These are phyloP conservation scores for Nemania diffusa DNA, from an alignment of 2,329 filamentous ascomycete genomes.

Conservation along the genomic window DNA sequence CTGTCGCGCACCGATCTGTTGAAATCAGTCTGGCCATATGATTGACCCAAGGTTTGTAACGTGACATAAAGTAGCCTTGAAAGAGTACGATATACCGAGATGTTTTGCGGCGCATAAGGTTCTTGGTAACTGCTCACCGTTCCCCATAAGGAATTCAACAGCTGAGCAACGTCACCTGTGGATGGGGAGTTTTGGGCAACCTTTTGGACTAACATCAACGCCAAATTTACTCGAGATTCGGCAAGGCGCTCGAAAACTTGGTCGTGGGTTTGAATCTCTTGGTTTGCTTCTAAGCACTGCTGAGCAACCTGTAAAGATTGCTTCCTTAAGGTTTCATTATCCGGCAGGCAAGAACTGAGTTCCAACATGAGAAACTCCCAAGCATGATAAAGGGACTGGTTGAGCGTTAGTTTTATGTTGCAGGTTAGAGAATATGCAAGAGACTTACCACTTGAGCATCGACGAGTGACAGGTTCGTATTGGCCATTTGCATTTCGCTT, in stretches of 20 bases:
- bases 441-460: conserved; percentile 86
- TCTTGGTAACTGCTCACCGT: conserved; percentile 65
- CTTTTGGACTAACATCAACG: conserved; percentile 83
- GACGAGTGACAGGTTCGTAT: conserved; percentile 89
- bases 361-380: conserved; percentile 92
- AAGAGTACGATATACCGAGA: conserved; percentile 82
- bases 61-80: conserved; percentile 87
- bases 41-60: conserved; percentile 71
- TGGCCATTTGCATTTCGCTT: conserved; percentile 85
- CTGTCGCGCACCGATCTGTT: conserved; percentile 43
- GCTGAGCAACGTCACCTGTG: conserved; percentile 62
- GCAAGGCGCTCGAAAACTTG: conserved; percentile 84
- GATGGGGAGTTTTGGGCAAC: conserved; percentile 70
- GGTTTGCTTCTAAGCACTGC: conserved; percentile 83
- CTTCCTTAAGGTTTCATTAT: conserved; percentile 66
- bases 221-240: conserved; percentile 80
- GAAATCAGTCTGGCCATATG: conserved; percentile 40
- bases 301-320: conserved; percentile 79
- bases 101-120: conserved; percentile 62
- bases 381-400: conserved; percentile 80
- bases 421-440: conserved; percentile 45
- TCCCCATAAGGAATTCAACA: conserved; percentile 62
- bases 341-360: conserved; percentile 73
- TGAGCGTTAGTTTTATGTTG: conserved; percentile 42
- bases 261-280: conserved; percentile 76